Conservation (phyloP, 2,329 filamentous ascomycete genomes). For the Penicillium hesseltinei region DNA sequence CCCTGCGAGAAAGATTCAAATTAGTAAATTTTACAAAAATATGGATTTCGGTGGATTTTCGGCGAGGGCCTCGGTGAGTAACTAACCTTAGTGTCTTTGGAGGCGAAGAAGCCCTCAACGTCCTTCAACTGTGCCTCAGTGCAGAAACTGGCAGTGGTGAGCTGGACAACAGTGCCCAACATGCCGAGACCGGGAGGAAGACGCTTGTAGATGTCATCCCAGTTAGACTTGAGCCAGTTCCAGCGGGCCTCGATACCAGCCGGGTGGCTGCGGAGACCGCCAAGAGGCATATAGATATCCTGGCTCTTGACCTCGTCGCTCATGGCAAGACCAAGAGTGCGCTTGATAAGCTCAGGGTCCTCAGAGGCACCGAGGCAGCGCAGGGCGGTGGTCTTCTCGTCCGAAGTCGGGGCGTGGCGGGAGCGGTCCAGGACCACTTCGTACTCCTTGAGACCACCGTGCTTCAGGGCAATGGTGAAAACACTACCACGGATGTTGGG, state of each 20-base stretch:
- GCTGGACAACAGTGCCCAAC: slow-evolving; percentile 77
- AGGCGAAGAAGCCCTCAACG: slow-evolving; percentile 76
- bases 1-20: slow-evolving; percentile 43
- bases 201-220: slow-evolving; percentile 77
- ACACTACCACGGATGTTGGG: slow-evolving; percentile 87
- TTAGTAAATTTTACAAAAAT: slow-evolving; percentile 14
- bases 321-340: slow-evolving; percentile 72
- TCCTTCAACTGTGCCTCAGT: slow-evolving; percentile 70
- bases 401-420: slow-evolving; percentile 70
- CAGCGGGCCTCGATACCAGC: slow-evolving; percentile 79
- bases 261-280: slow-evolving; percentile 71
- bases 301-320: slow-evolving; percentile 86
- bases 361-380: slow-evolving; percentile 77
- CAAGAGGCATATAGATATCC: slow-evolving; percentile 86
- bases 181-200: slow-evolving; percentile 84
- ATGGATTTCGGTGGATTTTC: neutral
- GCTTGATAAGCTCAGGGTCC: slow-evolving; percentile 75
- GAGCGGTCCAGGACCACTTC: slow-evolving; percentile 73
- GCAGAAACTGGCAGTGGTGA: slow-evolving; percentile 79
- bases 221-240: slow-evolving; percentile 80
- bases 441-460: slow-evolving; percentile 85
- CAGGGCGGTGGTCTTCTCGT: slow-evolving; percentile 89
- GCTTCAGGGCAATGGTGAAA: slow-evolving; percentile 77
- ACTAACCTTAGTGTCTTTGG: slow-evolving; percentile 71
- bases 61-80: neutral